phyloP scores from a whole-genome alignment of 1,284 basidiomycete genomes.

The Volvariella volvacea region DNA sequence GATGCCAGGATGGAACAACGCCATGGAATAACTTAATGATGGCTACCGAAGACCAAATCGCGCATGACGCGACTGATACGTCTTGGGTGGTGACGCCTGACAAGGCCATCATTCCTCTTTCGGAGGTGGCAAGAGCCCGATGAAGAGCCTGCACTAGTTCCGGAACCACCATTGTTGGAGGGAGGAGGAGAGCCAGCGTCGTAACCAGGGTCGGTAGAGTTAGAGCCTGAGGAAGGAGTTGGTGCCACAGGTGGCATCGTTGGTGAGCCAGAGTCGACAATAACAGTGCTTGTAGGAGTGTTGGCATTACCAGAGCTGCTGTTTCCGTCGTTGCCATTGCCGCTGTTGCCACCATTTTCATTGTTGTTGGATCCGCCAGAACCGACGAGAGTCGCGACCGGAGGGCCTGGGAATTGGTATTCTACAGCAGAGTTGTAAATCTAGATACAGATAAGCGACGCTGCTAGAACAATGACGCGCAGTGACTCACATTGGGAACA shows the following conservation, averaged over 20 bases:
- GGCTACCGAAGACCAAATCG: conserved; percentile 8
- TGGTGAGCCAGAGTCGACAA: no score
- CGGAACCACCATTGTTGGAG: neutral
- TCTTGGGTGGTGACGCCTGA: conserved; percentile 10
- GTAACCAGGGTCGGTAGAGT: neutral
- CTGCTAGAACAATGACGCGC: neutral
- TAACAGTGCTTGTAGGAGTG: neutral
- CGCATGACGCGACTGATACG: conserved; percentile 22
- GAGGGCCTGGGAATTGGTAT: conserved; percentile 48
- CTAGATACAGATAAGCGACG: neutral
- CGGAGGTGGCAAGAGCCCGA: conserved; percentile 7
- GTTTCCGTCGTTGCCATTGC: neutral
- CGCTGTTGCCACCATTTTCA: neutral
- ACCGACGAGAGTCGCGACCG: conserved; percentile 34
- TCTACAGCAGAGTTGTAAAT: conserved; percentile 23
- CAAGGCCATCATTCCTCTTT: neutral
- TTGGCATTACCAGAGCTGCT: conserved; percentile 3
- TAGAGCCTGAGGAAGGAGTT: no score
- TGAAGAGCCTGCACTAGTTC: neutral
- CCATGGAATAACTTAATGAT: no score
- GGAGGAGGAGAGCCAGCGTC: conserved; percentile 7
- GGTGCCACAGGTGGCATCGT: no score
- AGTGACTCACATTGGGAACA: conserved; percentile 30
- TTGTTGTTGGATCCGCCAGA: conserved; percentile 4
- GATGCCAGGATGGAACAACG: no score